Conservation (phyloP, 2,329 filamentous ascomycete genomes). For the Colletotrichum tofieldiae region DNA sequence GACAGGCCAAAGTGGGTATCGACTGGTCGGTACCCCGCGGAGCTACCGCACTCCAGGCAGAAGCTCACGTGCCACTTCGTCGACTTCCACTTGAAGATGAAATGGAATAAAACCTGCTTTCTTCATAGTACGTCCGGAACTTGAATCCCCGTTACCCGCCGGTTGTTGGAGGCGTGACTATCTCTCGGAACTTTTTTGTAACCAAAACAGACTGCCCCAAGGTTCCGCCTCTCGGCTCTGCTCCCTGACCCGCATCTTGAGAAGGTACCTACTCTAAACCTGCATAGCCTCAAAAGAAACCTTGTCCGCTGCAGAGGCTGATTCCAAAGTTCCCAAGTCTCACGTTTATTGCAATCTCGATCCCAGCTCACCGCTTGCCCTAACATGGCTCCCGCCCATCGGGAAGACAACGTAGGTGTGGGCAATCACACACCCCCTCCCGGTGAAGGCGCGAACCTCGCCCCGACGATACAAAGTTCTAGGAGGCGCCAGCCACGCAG, state of each 20-base stretch:
- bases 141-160: neutral
- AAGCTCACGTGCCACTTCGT: conserved; percentile 30
- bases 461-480: neutral
- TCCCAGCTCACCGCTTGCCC: neutral
- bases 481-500: neutral
- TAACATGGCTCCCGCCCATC: conserved; percentile 7
- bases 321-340: neutral
- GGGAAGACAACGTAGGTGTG: neutral
- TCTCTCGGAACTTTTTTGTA: conserved; percentile 6
- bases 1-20: conserved; percentile 12
- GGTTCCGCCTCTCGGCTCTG: conserved; percentile 17
- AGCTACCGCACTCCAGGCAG: conserved; percentile 26
- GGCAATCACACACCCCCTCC: neutral
- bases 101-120: neutral
- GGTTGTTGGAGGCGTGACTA: neutral
- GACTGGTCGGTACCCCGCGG: neutral
- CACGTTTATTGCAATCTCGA: neutral
- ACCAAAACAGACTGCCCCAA: neutral
- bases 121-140: neutral
- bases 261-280: neutral
- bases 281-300: neutral
- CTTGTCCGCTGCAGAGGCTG: neutral
- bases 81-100: neutral
- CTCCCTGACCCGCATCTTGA: neutral
- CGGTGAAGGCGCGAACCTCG: neutral